These are phyloP conservation scores for Podochytrium sp. DNA, from an alignment of 192 early-diverging fungal genomes.

Conservation along the genomic window DNA sequence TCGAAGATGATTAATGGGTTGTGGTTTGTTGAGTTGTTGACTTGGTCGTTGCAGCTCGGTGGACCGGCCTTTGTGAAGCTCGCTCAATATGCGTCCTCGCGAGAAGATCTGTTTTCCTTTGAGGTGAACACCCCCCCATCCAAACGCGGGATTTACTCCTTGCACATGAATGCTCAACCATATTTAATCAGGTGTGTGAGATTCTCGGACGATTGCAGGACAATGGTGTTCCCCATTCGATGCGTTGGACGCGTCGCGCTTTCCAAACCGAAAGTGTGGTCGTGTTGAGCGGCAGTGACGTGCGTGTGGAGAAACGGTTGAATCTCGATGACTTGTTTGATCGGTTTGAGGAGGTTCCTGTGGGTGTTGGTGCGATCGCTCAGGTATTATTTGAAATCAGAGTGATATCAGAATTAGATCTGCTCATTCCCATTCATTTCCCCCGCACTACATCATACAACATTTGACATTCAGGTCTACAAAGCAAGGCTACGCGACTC, in stretches of 20 bases:
- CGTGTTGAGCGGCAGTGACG: conserved; percentile 56
- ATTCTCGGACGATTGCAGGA: conserved; percentile 83
- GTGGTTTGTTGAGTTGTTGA: conserved; percentile 86
- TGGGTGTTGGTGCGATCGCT: conserved; percentile 94
- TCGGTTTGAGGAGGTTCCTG: conserved; percentile 71
- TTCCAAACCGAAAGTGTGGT: conserved; percentile 50
- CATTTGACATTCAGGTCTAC: conserved; percentile 55
- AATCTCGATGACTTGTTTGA: conserved; percentile 78
- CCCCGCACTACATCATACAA: too few relatives aligned
- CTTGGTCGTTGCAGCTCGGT: conserved; percentile 78
- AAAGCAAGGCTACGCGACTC: conserved; percentile 49
- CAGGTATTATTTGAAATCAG: conserved; percentile 67
- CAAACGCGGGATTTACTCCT: too few relatives aligned
- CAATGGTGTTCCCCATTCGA: conserved; percentile 76
- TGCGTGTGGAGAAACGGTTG: conserved; percentile 15
- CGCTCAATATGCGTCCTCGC: conserved; percentile 92
- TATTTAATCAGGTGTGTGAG: conserved; percentile 35
- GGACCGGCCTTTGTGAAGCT: conserved; percentile 95
- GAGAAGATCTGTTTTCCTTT: conserved; percentile 70
- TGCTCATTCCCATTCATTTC: too few relatives aligned
- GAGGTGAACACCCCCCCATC: too few relatives aligned
- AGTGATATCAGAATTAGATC: too few relatives aligned
- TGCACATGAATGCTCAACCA: too few relatives aligned
- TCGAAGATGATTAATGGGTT: conserved; percentile 35
- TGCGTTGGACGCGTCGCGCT: conserved; percentile 62